Conservation (phyloP, 2,329 filamentous ascomycete species). For the Colletotrichum lini region DNA sequence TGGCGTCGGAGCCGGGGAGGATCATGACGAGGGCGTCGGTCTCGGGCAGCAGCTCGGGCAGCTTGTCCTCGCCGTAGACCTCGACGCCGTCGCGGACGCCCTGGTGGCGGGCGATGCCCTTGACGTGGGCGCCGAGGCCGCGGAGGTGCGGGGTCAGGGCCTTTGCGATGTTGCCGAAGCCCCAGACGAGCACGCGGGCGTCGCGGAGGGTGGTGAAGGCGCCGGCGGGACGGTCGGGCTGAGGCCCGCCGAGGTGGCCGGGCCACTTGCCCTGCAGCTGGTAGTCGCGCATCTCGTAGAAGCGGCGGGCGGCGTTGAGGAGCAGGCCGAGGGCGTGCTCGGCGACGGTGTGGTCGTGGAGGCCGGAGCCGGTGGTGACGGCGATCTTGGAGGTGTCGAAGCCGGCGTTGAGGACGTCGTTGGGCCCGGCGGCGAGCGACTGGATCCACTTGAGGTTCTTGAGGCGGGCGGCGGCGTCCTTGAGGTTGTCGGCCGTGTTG, state of each 20-base stretch:
- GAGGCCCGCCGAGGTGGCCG: conserved; percentile 72
- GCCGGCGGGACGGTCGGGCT: conserved; percentile 69
- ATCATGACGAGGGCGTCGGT: conserved; percentile 80
- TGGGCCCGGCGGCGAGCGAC: conserved; percentile 75
- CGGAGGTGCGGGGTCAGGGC: conserved; percentile 68
- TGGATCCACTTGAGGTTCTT: conserved; percentile 76
- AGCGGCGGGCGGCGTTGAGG: conserved; percentile 68
- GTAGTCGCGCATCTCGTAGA: conserved; percentile 75
- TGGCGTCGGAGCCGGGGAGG: conserved; percentile 70
- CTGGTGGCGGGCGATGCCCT: conserved; percentile 68
- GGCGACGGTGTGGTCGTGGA: conserved; percentile 76
- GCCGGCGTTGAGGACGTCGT: conserved; percentile 74
- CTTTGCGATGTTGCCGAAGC: conserved; percentile 78
- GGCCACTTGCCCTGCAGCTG: conserved; percentile 72
- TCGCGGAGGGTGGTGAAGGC: conserved; percentile 73
- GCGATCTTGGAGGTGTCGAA: conserved; percentile 66
- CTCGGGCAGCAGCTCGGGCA: conserved; percentile 66
- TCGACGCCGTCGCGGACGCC: conserved; percentile 73
- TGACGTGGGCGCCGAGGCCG: conserved; percentile 70
- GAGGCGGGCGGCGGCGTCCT: conserved; percentile 68
- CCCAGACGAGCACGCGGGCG: conserved; percentile 73
- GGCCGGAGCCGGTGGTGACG: conserved; percentile 74
- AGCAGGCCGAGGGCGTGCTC: conserved; percentile 75
- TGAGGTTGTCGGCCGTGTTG: conserved; percentile 71
- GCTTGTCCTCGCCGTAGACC: conserved; percentile 68